These are phyloP conservation scores for Ceratobasidium sp. DNA, from an alignment of 1,284 basidiomycete species.

Conservation along the genomic window DNA sequence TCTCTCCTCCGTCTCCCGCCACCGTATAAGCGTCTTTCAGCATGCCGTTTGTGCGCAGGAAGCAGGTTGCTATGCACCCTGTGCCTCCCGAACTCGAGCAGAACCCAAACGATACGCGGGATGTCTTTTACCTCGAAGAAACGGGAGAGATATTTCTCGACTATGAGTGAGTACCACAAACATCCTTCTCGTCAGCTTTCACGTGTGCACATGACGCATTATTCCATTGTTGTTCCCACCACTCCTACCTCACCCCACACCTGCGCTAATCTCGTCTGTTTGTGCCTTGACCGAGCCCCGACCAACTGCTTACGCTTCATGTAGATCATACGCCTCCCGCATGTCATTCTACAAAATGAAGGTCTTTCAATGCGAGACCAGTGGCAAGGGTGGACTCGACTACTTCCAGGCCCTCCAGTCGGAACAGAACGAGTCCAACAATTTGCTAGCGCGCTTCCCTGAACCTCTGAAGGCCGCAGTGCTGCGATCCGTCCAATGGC, in stretches of 20 bases:
- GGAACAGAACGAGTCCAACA: conserved; percentile 86
- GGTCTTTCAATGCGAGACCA: conserved; percentile 94
- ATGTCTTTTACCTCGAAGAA: conserved; percentile 87
- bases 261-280: neutral
- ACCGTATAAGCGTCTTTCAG: neutral
- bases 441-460: conserved; percentile 89
- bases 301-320: conserved; percentile 40
- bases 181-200: conserved; percentile 38
- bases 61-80: conserved; percentile 85
- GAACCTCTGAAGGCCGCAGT: conserved; percentile 91
- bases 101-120: conserved; percentile 67
- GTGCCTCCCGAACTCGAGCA: conserved; percentile 69
- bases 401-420: conserved; percentile 94
- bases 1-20: neutral
- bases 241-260: conserved; percentile 30
- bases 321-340: conserved; percentile 85
- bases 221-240: conserved; percentile 45
- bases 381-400: conserved; percentile 89
- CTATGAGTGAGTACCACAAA: conserved; percentile 79
- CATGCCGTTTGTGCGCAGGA: conserved; percentile 91
- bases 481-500: conserved; percentile 92
- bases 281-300: conserved; percentile 7
- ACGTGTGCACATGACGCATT: conserved; percentile 20
- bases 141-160: conserved; percentile 95
- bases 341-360: conserved; percentile 93